Percentiles rank a stretch among this genome's conserved stretches.
These are phyloP conservation scores for Melampsora medusae DNA, from an alignment of 1,284 basidiomycete species.

Conservation along the genomic window DNA sequence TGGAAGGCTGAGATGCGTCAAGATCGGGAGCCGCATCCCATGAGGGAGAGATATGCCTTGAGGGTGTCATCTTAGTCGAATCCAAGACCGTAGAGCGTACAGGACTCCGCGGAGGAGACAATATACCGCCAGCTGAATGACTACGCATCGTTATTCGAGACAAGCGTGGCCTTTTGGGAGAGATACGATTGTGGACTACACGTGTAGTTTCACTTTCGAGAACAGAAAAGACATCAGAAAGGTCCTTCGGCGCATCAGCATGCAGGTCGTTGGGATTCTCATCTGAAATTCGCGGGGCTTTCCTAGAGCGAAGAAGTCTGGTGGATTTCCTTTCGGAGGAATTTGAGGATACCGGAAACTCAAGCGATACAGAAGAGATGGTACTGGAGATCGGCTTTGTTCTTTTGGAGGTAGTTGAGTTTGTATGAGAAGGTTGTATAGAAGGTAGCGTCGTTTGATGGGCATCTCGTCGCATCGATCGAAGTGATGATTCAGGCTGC, in stretches of 20 bases:
- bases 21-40: constrained; percentile 2
- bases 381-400: too few species aligned
- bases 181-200: not conserved
- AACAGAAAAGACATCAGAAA: constrained; percentile 29
- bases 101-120: constrained; percentile 8
- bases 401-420: too few species aligned
- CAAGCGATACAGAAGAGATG: too few species aligned
- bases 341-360: too few species aligned
- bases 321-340: too few species aligned
- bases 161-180: constrained; percentile 21
- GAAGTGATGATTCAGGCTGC: too few species aligned
- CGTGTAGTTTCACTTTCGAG: constrained; percentile 3
- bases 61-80: constrained; percentile 6
- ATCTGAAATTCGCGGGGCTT: too few species aligned
- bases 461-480: too few species aligned
- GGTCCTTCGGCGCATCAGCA: not conserved
- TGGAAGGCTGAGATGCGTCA: constrained; percentile 11
- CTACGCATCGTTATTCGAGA: constrained; percentile 12
- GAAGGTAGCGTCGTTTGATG: too few species aligned
- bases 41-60: constrained; percentile 2
- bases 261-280: too few species aligned
- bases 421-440: too few species aligned
- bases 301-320: too few species aligned
- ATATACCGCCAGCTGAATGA: not conserved
- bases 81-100: not conserved